These are phyloP conservation scores for Salix arbutifolia DNA, from an alignment of 345 rosid species.

Conservation along the genomic window DNA sequence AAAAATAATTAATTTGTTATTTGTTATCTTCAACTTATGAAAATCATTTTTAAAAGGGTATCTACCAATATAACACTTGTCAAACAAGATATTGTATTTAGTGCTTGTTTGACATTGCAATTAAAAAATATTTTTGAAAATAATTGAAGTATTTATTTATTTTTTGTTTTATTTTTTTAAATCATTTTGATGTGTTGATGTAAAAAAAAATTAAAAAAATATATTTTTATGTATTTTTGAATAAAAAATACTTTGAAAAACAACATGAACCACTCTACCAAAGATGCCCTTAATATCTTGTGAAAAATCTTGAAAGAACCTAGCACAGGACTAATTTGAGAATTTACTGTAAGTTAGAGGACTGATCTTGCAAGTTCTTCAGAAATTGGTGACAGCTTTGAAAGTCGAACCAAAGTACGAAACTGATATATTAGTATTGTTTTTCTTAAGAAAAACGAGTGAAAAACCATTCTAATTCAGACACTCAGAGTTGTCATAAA, in stretches of 20 bases:
- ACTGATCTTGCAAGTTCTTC: background rate
- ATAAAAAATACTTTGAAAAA: no score
- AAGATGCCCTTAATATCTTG: background rate
- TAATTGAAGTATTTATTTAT: no score
- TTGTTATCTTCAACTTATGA: no score
- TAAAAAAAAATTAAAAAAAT: no score
- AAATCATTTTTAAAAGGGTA: no score
- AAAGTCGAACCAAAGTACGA: background rate
- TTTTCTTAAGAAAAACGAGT: background rate
- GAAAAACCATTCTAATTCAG: background rate
- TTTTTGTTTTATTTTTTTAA: fast-evolving
- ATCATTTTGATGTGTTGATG: no score
- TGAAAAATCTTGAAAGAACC: no score
- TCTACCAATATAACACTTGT: fast-evolving
- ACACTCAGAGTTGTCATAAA: background rate
- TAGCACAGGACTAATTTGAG: background rate
- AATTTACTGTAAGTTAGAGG: background rate
- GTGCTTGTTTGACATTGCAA: no score
- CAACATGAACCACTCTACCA: fast-evolving
- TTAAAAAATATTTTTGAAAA: no score
- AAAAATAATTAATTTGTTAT: no score
- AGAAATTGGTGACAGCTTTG: background rate
- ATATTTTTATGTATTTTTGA: no score
- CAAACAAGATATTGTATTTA: no score
- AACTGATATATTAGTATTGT: background rate